Evolutionary conservation across 176 grass and related monocot genomes (phyloP).

Genomic region (Neostapfia colusana): DNA sequence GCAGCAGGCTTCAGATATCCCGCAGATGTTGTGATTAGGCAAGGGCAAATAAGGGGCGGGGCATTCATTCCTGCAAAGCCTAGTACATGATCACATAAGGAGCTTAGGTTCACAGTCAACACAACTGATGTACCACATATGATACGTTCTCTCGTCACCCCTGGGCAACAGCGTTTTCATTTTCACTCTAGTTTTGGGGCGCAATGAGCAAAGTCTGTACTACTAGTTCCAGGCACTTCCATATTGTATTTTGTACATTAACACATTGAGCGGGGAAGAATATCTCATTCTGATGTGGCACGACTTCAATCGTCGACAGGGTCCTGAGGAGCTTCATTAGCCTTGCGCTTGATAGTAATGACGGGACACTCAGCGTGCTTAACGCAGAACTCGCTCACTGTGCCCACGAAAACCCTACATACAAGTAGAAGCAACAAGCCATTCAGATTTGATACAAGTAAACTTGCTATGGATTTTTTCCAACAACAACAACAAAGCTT

Average conservation of each 20-base stretch:
- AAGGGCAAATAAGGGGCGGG: conserved; percentile 49
- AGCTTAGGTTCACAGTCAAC: conserved; percentile 46
- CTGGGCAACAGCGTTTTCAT: conserved; percentile 26
- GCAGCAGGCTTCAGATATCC: conserved; percentile 53
- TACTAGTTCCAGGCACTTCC: conserved; percentile 37
- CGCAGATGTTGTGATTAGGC: conserved; percentile 45
- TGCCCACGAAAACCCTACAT: conserved; percentile 82
- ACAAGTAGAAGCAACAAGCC: neutral
- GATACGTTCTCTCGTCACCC: conserved; percentile 32
- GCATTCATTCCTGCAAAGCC: conserved; percentile 52
- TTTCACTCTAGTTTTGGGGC: conserved; percentile 65
- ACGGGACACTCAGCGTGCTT: conserved; percentile 94
- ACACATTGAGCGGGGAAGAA: conserved; percentile 59
- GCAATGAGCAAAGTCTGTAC: conserved; percentile 32
- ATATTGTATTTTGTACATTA: conserved; percentile 55
- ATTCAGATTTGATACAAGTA: conserved; percentile 13
- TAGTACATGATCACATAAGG: conserved; percentile 40
- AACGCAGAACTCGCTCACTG: conserved; percentile 89
- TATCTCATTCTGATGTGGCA: conserved; percentile 29
- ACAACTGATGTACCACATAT: conserved; percentile 44
- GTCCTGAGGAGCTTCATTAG: conserved; percentile 74
- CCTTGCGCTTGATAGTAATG: conserved; percentile 88
- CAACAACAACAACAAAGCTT: no score
- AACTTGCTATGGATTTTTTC: neutral
- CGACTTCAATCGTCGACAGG: conserved; percentile 67